Percentiles rank a stretch among this genome's conserved stretches.
phyloP scores from a whole-genome alignment of 495 filamentous ascomycete species.

The Cercophora scortea region DNA sequence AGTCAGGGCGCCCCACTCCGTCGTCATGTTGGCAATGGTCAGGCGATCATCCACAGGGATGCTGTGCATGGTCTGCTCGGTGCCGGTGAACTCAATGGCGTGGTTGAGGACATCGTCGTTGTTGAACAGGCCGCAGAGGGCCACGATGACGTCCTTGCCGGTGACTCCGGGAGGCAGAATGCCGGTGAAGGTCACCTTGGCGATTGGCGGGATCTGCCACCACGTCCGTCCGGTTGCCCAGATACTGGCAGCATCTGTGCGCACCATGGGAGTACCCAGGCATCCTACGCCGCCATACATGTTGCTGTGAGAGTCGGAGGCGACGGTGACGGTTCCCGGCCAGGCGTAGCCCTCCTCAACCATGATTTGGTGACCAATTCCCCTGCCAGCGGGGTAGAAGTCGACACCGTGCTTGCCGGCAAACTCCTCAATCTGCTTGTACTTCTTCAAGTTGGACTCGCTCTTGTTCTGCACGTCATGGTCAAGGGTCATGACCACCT shows the following conservation, averaged over 20 bases:
- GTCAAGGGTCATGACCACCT: conserved; percentile 86
- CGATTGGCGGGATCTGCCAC: conserved; percentile 87
- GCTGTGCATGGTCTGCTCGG: conserved; percentile 67
- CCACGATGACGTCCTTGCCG: conserved; percentile 92
- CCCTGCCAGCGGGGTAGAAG: conserved; percentile 76
- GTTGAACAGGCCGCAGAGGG: conserved; percentile 80
- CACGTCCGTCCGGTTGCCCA: conserved; percentile 81
- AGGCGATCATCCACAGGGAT: conserved; percentile 71
- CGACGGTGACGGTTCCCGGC: conserved; percentile 79
- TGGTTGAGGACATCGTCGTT: conserved; percentile 90
- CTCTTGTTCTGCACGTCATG: conserved; percentile 90
- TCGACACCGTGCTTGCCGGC: conserved; percentile 71
- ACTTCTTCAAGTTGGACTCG: conserved; percentile 78
- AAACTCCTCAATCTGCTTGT: conserved; percentile 78
- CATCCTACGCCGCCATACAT: conserved; percentile 83
- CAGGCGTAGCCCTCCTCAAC: conserved; percentile 45
- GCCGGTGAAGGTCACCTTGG: conserved; percentile 71
- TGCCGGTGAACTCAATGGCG: conserved; percentile 81
- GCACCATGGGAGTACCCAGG: conserved; percentile 70
- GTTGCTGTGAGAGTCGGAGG: conserved; percentile 77
- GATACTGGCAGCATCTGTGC: conserved; percentile 80
- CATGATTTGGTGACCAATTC: conserved; percentile 38
- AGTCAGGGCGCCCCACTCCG: conserved; percentile 83
- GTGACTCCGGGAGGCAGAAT: conserved; percentile 72
- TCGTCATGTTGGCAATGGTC: conserved; percentile 91